Percentiles rank a stretch among this genome's conserved stretches.
Conservation (phyloP, 225 moss, liverwort and hornwort species). For the Bryum argenteum region DNA sequence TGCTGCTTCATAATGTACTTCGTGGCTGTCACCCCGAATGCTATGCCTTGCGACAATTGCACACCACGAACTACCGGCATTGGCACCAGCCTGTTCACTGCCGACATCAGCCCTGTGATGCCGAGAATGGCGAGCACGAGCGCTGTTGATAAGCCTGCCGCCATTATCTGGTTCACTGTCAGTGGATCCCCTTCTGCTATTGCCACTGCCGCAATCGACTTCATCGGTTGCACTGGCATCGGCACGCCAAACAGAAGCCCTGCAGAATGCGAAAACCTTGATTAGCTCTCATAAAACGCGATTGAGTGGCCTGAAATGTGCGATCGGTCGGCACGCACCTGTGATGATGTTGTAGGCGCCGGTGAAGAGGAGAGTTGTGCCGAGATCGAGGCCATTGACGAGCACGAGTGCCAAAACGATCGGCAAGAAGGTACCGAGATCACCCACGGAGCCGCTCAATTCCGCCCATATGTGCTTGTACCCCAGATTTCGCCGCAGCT, state of each 20-base stretch:
- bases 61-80: conserved; percentile 74
- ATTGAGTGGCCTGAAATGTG: no score
- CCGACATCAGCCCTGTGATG: conserved; percentile 69
- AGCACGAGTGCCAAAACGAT: conserved; percentile 74
- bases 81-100: conserved; percentile 70
- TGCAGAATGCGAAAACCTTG: background rate
- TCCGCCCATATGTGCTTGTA: conserved; percentile 57
- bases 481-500: conserved; percentile 37
- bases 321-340: conserved; percentile 26
- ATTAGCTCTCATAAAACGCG: no score
- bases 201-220: conserved; percentile 85
- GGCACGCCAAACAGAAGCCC: conserved; percentile 82
- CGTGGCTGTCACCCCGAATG: conserved; percentile 73
- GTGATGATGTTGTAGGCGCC: conserved; percentile 79
- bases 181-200: conserved; percentile 71
- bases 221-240: conserved; percentile 97
- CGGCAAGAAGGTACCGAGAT: conserved; percentile 83
- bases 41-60: conserved; percentile 79
- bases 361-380: conserved; percentile 79
- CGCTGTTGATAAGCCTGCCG: conserved; percentile 72
- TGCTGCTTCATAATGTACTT: conserved; percentile 77
- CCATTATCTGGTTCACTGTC: conserved; percentile 88
- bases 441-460: conserved; percentile 79
- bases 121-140: conserved; percentile 64
- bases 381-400: conserved; percentile 74